Conservation (phyloP, 1,284 basidiomycete species). For the Apiotrichum siamense region DNA sequence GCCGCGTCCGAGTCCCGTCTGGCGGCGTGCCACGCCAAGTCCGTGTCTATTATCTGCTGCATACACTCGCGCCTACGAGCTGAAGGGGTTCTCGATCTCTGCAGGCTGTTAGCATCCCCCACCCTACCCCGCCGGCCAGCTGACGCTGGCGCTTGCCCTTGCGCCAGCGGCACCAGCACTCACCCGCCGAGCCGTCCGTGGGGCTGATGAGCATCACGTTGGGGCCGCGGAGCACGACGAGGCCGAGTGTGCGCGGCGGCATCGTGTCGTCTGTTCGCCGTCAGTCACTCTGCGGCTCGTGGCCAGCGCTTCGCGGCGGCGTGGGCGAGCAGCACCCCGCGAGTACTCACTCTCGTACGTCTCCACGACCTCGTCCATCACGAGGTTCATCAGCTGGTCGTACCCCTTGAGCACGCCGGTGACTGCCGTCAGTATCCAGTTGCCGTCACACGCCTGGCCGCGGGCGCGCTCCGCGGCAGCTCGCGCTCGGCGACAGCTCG, state of each 20-base stretch:
- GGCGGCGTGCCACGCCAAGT: no score
- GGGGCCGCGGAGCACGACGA: conserved; percentile 83
- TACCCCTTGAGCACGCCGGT: conserved; percentile 89
- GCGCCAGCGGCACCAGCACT: conserved; percentile 15
- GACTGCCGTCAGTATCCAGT: conserved; percentile 53
- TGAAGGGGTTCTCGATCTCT: conserved; percentile 48
- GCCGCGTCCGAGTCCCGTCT: no score
- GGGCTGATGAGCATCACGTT: conserved; percentile 88
- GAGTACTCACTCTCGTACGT: conserved; percentile 47
- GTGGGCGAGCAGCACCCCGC: background rate
- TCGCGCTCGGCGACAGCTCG: no score
- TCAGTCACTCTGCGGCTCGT: conserved; percentile 27
- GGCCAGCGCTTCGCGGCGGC: background rate
- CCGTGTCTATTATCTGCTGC: background rate
- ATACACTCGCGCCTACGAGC: conserved; percentile 6
- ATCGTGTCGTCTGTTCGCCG: conserved; percentile 61
- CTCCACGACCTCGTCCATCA: conserved; percentile 50
- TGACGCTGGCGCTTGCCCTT: no score
- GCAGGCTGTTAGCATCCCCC: background rate
- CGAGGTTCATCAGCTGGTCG: conserved; percentile 94
- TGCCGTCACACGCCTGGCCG: no score
- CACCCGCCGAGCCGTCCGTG: conserved; percentile 74
- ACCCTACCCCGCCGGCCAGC: no score
- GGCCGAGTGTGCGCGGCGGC: conserved; percentile 64
- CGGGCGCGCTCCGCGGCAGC: no score